These are phyloP conservation scores for Tylopilus sp. DNA, from an alignment of 768 basidiomycete genomes.

Conservation along the genomic window DNA sequence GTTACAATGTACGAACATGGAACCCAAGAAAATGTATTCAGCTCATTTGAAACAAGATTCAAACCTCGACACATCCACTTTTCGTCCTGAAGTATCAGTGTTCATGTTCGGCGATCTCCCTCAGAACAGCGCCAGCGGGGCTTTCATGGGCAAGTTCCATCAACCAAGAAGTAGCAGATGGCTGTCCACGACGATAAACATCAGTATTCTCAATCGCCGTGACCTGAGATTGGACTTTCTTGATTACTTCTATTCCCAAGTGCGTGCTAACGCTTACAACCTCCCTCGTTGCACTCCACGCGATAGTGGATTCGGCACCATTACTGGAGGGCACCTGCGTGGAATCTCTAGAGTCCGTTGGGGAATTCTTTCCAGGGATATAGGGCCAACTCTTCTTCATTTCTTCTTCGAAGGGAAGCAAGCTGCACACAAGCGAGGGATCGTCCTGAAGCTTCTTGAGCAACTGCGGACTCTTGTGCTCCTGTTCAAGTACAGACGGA, in stretches of 20 bases:
- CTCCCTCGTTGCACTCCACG: constrained; percentile 20
- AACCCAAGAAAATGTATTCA: neutral
- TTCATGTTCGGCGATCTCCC: constrained; percentile 13
- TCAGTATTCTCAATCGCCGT: constrained; percentile 9
- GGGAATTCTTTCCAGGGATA: constrained; percentile 23
- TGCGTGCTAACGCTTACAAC: constrained; percentile 10
- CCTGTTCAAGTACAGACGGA: constrained; percentile 53
- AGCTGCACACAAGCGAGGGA: constrained; percentile 40
- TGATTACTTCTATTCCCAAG: constrained; percentile 20
- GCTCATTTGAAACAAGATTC: neutral
- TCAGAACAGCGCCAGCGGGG: constrained; percentile 20
- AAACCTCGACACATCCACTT: neutral
- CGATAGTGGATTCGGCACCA: constrained; percentile 1
- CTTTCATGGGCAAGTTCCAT: constrained; percentile 25
- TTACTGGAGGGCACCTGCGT: constrained; percentile 3
- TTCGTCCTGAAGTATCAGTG: neutral
- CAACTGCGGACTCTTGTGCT: constrained; percentile 33
- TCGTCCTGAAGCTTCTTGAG: constrained; percentile 35
- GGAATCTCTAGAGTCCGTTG: constrained; percentile 9
- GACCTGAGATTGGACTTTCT: constrained; percentile 18
- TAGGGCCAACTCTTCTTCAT: constrained; percentile 48
- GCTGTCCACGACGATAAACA: constrained; percentile 7
- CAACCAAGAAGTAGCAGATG: constrained; percentile 22
- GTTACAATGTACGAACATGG: neutral
- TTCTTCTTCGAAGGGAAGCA: constrained; percentile 52